Base-by-base conservation (phyloP, 1,284 basidiomycete species). In the Ceratobasidium sp. region DNA sequence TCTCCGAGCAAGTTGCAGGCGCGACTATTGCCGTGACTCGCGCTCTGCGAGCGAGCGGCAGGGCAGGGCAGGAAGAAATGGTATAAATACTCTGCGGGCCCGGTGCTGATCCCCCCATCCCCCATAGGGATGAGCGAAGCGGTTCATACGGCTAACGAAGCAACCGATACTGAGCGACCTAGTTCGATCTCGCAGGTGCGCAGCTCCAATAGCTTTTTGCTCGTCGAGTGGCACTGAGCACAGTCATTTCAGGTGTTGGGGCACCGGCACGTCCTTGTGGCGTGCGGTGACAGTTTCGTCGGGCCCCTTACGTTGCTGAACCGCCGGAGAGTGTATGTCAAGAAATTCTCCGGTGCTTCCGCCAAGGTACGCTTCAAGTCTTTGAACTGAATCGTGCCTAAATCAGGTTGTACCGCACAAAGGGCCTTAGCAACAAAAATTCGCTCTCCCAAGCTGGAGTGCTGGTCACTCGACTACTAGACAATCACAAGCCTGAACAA, bases 91-190 rank as follows among this genome's bases (percentile, higher is more conserved):
- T n/a, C 46, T 19, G 19, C 37, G 34, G 22, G 37, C 32, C 40
- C 22, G 25, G 40, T 54, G 4, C 9, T 57, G 1, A 37, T 29
- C 49, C 52, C 46, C 25, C 32, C 52, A 66, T 75, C 73, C 61
- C 73, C 73, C 64, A 40, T 65, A 75, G 73, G 73, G 61, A 75
- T 75, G 73, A 75, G 73, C 73, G 73, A 66, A 66, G 73, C 59
- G 59, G 52, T 66, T 37, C 64, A 46, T 51, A 64, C 34, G 34
- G 40, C 62, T 51, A 75, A 65, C 62, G 73, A 66, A 75, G 46
- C 61, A 65, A 40, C 49, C 51, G 73, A 75, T 56, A 75, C 73
- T 75, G 73, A 66, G 62, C 73, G 73, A 56, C 51, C 22, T 44
- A n/a, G 73, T 75, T 75, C 73, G 52, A 75, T 56, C 62, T 66